Percentiles rank a stretch among this genome's conserved stretches.
Evolutionary conservation across 2,329 filamentous ascomycete species (phyloP).

Genomic region (Peltaster fructicola): DNA sequence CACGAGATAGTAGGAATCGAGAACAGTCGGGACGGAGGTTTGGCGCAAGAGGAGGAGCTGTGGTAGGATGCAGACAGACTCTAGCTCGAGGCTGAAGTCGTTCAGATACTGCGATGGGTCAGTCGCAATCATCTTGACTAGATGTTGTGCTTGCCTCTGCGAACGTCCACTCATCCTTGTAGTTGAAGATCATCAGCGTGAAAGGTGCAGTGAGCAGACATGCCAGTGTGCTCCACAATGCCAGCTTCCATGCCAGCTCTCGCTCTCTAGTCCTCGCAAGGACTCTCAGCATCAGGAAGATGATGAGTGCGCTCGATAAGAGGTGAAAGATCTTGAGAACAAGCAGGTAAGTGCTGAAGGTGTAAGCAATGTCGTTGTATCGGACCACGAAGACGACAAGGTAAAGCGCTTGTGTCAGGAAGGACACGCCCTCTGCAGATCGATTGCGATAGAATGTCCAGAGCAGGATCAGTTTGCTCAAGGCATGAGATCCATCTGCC

Average conservation of each 20-base stretch:
- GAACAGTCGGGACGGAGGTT: constrained; percentile 87
- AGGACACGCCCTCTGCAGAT: constrained; percentile 77
- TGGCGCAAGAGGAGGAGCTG: constrained; percentile 83
- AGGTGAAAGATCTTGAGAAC: constrained; percentile 86
- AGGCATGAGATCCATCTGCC: constrained; percentile 68
- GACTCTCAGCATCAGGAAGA: constrained; percentile 71
- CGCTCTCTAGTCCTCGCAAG: constrained; percentile 77
- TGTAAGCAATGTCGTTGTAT: constrained; percentile 55
- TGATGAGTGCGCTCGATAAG: constrained; percentile 64
- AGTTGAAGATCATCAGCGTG: constrained; percentile 52
- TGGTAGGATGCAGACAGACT: constrained; percentile 77
- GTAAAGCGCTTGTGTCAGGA: constrained; percentile 83
- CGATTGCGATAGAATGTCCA: constrained; percentile 76
- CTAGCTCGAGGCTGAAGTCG: constrained; percentile 80
- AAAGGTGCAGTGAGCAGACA: constrained; percentile 54
- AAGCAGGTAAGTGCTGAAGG: constrained; percentile 48
- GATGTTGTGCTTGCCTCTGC: constrained; percentile 14
- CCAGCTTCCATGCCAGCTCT: constrained; percentile 87
- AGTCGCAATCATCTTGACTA: neutral
- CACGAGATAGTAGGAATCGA: constrained; percentile 90
- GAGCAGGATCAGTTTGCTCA: constrained; percentile 80
- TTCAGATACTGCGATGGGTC: too few relatives aligned
- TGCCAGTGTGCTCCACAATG: constrained; percentile 47
- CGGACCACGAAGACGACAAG: constrained; percentile 68
- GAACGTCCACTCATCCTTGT: constrained; percentile 9